phyloP scores from a whole-genome alignment of 805 yeast species.

The Saccharomycopsis javanensis region DNA sequence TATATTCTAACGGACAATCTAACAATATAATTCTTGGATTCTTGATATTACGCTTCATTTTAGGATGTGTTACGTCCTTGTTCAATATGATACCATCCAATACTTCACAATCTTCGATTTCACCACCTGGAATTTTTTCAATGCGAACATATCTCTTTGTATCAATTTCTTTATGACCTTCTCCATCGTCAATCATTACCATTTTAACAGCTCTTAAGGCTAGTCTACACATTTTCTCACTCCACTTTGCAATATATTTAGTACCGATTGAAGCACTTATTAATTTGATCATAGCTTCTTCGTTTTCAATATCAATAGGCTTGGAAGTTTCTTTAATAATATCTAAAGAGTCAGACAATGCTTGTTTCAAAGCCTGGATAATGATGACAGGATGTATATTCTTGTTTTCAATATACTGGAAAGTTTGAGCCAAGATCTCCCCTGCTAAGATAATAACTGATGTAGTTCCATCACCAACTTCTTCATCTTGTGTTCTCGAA shows the following conservation, averaged over 20 bases:
- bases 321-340: slow-evolving; percentile 74
- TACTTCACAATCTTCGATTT: slow-evolving; percentile 79
- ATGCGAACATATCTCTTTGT: slow-evolving; percentile 85
- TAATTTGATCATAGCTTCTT: slow-evolving; percentile 75
- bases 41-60: slow-evolving; percentile 83
- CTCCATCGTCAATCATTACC: slow-evolving; percentile 46
- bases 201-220: slow-evolving; percentile 84
- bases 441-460: slow-evolving; percentile 96
- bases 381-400: slow-evolving; percentile 96
- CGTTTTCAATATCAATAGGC: slow-evolving; percentile 77
- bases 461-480: slow-evolving; percentile 89
- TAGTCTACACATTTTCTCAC: slow-evolving; percentile 79
- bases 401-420: slow-evolving; percentile 81
- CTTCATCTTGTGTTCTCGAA: slow-evolving; percentile 96
- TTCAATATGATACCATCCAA: slow-evolving; percentile 87
- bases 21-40: slow-evolving; percentile 82
- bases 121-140: slow-evolving; percentile 98
- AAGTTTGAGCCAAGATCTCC: slow-evolving; percentile 89
- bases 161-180: slow-evolving; percentile 66
- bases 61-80: slow-evolving; percentile 98
- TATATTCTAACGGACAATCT: slow-evolving; percentile 96
- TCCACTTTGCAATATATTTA: slow-evolving; percentile 86
- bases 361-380: slow-evolving; percentile 87
- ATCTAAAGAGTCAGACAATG: slow-evolving; percentile 81
- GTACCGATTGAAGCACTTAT: slow-evolving; percentile 93